Percentiles rank a stretch among this genome's conserved stretches.
phyloP scores from a whole-genome alignment of 1,284 basidiomycete genomes.

The Amylostereum areolatum region DNA sequence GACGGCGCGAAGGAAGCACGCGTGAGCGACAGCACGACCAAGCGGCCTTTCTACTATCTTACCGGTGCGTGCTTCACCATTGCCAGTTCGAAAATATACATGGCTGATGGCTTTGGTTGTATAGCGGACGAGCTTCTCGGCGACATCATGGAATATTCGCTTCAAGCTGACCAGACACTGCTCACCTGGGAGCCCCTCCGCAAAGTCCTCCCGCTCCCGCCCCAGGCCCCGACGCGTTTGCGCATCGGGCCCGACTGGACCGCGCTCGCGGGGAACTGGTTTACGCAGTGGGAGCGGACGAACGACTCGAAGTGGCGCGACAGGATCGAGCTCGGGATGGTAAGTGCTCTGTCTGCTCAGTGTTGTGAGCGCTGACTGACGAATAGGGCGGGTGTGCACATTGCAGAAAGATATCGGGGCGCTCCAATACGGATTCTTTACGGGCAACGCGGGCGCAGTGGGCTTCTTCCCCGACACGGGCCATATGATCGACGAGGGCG shows the following conservation, averaged over 20 bases:
- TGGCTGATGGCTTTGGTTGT: slow-evolving; percentile 20
- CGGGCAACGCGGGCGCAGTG: slow-evolving; percentile 32
- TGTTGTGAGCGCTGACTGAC: neutral
- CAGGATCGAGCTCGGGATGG: slow-evolving; percentile 35
- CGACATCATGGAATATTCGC: slow-evolving; percentile 33
- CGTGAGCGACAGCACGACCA: slow-evolving; percentile 29
- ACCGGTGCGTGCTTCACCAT: slow-evolving; percentile 20
- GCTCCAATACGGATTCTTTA: slow-evolving; percentile 34
- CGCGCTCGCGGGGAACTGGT: slow-evolving; percentile 36
- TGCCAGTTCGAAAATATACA: slow-evolving; percentile 13
- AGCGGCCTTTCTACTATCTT: slow-evolving; percentile 35
- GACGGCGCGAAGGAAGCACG: slow-evolving; percentile 40
- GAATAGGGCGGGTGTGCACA: no score
- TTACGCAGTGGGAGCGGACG: slow-evolving; percentile 38
- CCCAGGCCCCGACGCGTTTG: slow-evolving; percentile 31
- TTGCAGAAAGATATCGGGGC: slow-evolving; percentile 31
- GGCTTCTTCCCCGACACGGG: slow-evolving; percentile 37
- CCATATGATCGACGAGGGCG: slow-evolving; percentile 34
- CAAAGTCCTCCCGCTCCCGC: slow-evolving; percentile 32
- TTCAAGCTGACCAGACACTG: slow-evolving; percentile 34
- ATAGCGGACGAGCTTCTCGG: slow-evolving; percentile 35
- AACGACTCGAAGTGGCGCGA: slow-evolving; percentile 33
- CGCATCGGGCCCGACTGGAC: slow-evolving; percentile 39
- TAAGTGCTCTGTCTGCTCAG: slow-evolving; percentile 10
- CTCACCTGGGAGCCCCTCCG: slow-evolving; percentile 37